Evolutionary conservation across 2,329 filamentous ascomycete species (phyloP).

Genomic region (Ophiostoma ulmi): DNA sequence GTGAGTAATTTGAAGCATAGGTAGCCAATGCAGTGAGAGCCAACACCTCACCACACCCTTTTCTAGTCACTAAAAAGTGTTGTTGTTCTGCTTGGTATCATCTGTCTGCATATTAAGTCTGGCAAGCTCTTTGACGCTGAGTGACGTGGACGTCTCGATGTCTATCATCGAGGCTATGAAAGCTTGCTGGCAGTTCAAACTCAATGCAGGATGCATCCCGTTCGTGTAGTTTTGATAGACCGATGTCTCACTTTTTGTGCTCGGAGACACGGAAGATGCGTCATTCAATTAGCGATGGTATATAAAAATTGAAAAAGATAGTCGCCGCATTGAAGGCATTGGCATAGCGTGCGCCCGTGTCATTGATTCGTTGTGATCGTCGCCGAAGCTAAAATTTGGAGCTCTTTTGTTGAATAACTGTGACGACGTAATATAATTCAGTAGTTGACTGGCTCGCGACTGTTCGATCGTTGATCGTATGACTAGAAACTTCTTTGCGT

Average conservation of each 20-base stretch:
- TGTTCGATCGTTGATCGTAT: neutral
- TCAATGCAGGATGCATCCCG: neutral
- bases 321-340: no score
- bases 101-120: neutral
- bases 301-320: no score
- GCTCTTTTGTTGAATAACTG: neutral
- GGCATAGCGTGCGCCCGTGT: neutral
- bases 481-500: neutral
- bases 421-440: neutral
- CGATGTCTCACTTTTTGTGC: neutral
- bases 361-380: neutral
- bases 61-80: neutral
- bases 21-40: constrained; percentile 2
- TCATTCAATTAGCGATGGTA: no score
- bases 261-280: no score
- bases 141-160: constrained; percentile 5
- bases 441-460: neutral
- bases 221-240: neutral
- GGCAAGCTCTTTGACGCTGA: neutral
- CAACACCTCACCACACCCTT: constrained; percentile 24
- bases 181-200: neutral
- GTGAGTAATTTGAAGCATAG: neutral
- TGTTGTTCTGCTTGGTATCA: neutral
- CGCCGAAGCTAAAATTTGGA: neutral
- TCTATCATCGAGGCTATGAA: neutral